Conservation (phyloP, 1,284 basidiomycete species). For the Irpex lacteus region DNA sequence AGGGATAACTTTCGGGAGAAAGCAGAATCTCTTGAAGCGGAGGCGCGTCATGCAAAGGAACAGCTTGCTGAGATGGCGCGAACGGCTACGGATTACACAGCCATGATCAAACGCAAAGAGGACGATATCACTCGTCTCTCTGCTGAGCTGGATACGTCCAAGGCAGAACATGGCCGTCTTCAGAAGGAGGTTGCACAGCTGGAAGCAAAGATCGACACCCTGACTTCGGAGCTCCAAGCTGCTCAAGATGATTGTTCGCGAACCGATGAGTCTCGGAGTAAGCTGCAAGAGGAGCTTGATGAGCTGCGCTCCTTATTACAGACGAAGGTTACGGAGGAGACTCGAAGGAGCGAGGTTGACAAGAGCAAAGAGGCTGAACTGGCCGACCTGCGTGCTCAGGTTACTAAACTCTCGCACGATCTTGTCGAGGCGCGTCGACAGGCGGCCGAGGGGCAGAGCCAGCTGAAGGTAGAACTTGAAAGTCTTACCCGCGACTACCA, state of each 20-base stretch:
- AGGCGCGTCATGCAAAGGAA: constrained; percentile 71
- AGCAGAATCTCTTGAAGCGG: constrained; percentile 59
- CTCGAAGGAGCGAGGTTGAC: constrained; percentile 79
- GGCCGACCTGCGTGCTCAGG: constrained; percentile 67
- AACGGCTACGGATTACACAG: constrained; percentile 76
- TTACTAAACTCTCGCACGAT: constrained; percentile 56
- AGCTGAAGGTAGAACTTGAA: constrained; percentile 69
- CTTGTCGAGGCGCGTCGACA: constrained; percentile 55
- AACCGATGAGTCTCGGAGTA: constrained; percentile 49
- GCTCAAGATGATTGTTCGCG: constrained; percentile 62
- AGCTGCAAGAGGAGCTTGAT: constrained; percentile 83
- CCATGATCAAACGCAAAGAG: constrained; percentile 79
- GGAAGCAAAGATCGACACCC: constrained; percentile 66
- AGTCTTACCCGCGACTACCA: constrained; percentile 53
- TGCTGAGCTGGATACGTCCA: constrained; percentile 51
- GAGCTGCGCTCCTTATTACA: constrained; percentile 80
- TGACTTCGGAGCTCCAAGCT: constrained; percentile 63
- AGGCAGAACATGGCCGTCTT: constrained; percentile 51
- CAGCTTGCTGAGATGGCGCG: constrained; percentile 79
- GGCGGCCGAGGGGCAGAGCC: constrained; percentile 62
- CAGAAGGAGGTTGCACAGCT: constrained; percentile 65
- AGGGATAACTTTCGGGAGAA: constrained; percentile 67
- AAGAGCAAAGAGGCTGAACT: constrained; percentile 89
- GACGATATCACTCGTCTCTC: constrained; percentile 64
- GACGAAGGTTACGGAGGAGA: constrained; percentile 86